Base-by-base conservation (phyloP, 306 rosid genomes). In the Sechiopsis laciniata region DNA sequence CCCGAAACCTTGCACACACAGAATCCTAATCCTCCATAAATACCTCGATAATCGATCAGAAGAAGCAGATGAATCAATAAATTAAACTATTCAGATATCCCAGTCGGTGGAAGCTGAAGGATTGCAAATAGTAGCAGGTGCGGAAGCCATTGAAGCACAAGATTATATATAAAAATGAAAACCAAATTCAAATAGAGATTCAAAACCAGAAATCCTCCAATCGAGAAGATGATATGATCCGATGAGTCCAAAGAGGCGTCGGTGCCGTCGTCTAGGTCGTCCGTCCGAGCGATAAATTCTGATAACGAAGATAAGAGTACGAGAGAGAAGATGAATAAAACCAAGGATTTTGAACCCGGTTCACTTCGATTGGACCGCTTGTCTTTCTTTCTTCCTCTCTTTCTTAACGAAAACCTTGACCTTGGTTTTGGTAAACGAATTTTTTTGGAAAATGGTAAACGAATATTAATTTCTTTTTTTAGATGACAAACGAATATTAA, bases 1-100 rank as follows among this genome's bases (percentile, higher is more conserved):
- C 83, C 77, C 73, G 79, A 87, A 84, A 76, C 80, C 65, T 17
- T 68, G 4, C 51, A 29, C 7, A 77, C 74, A 58, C 63, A 79
- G 45, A 37, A 76, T 42, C n/a, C 78, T 71, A 76, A 81, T 59
- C 52, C 59, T 52, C 68, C 79, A 75, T 80, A 69, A 83, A 81
- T 42, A 83, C 69, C 29, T 50, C 62, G 52, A 74, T 0, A 82
- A 82, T 79, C 75, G n/a, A 69, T 24, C 56, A 52, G 75, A 53
- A 57, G 45, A 63, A 81, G 79, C 78, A 71, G 72, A 61, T 16
- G 32, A 68, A 74, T 72, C 48, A 45, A 42, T n/a, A 86, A 73
- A 60, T 52, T 48, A 81, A n/a, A 77, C 70, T 68, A 78, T 54
- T 79, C 72, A 42, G 59, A 79, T 60, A 50, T 32, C 46, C 8